phyloP scores from a whole-genome alignment of 495 filamentous ascomycete genomes.

The Pseudoneurospora amorphoporcata region DNA sequence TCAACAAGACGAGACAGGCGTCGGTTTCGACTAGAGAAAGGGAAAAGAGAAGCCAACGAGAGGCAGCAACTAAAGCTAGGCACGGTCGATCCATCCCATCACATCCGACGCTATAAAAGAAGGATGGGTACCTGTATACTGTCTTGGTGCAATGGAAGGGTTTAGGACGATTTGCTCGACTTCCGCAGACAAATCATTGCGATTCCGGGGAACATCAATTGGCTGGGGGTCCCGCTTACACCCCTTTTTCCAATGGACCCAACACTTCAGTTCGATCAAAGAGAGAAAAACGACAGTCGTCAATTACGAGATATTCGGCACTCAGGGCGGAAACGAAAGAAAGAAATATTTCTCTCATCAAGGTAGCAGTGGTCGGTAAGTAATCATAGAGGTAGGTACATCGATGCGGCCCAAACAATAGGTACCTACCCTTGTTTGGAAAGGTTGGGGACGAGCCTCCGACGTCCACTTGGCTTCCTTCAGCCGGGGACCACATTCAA shows the following conservation, averaged over 20 bases:
- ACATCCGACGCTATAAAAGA: not conserved
- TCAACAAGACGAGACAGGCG: not conserved
- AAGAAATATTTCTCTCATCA: not conserved
- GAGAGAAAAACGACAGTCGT: not conserved
- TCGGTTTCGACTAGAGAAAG: not conserved
- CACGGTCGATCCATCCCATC: not conserved
- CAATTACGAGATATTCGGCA: not conserved
- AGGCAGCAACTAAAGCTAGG: slow-evolving; percentile 7
- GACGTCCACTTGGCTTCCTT: not conserved
- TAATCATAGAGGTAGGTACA: not conserved
- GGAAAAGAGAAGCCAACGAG: slow-evolving; percentile 4
- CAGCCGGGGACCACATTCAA: not conserved
- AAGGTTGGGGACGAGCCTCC: not conserved
- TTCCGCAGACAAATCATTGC: slow-evolving; percentile 16
- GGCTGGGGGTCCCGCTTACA: slow-evolving; percentile 13
- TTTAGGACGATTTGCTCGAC: slow-evolving; percentile 21
- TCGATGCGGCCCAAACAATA: not conserved
- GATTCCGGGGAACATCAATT: slow-evolving; percentile 22
- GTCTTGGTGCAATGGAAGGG: slow-evolving; percentile 19
- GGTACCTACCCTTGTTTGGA: not conserved
- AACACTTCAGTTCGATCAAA: not conserved
- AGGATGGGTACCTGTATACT: not conserved
- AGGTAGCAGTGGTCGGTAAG: not conserved
- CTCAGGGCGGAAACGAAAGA: not conserved
- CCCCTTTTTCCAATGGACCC: not conserved